These are phyloP conservation scores for Zychaea mexicana DNA, from an alignment of 371 early-diverging fungal species.

Conservation along the genomic window DNA sequence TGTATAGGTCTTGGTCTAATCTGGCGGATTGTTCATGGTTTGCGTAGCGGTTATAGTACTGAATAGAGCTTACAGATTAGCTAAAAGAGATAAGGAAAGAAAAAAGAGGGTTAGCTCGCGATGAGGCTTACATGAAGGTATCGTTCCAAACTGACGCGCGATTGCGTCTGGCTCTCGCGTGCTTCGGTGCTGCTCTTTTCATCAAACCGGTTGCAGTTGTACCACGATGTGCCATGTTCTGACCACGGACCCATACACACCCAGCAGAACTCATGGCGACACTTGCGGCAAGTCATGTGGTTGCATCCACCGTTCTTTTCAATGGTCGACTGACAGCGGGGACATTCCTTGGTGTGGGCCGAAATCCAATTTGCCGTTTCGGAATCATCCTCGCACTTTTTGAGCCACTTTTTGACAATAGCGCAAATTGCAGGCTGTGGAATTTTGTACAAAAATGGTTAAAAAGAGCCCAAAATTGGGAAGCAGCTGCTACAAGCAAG, in stretches of 20 bases:
- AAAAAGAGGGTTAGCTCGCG: neutral
- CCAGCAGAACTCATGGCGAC: constrained; percentile 91
- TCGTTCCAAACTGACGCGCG: constrained; percentile 87
- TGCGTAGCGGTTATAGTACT: constrained; percentile 96
- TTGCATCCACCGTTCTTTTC: constrained; percentile 98
- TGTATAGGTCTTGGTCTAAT: constrained; percentile 84
- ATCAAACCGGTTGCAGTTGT: constrained; percentile 92
- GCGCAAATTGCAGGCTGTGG: constrained; percentile 80
- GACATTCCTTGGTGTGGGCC: constrained; percentile 96
- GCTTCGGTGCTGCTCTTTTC: constrained; percentile 83
- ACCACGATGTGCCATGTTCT: constrained; percentile 91
- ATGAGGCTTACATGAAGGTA: constrained; percentile 83
- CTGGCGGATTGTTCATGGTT: constrained; percentile 96
- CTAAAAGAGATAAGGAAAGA: neutral
- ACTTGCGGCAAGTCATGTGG: constrained; percentile 92
- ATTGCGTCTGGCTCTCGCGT: constrained; percentile 81
- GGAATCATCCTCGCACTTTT: constrained; percentile 96
- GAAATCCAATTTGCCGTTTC: constrained; percentile 98
- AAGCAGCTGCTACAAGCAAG: neutral
- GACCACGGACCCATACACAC: constrained; percentile 90
- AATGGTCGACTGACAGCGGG: constrained; percentile 90
- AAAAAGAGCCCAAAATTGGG: neutral
- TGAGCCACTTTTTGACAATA: constrained; percentile 87
- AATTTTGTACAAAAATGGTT: too few relatives aligned
- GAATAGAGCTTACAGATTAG: neutral